Conservation (phyloP, 805 yeast species). For the Huiozyma naganishii region DNA sequence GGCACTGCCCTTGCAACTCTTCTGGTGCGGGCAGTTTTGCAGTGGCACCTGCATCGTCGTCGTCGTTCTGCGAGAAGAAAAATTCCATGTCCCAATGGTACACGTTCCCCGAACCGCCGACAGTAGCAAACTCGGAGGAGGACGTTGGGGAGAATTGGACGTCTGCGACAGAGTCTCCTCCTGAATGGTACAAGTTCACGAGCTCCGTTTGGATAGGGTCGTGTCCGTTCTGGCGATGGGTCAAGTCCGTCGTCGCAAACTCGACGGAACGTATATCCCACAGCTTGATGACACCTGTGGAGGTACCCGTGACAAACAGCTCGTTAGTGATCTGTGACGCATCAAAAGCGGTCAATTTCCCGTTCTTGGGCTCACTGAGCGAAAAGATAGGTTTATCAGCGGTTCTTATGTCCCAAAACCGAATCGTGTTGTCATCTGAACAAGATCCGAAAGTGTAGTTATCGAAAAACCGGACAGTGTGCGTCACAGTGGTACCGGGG, state of each 20-base stretch:
- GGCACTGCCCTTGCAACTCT: conserved; percentile 20
- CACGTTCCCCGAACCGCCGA: conserved; percentile 25
- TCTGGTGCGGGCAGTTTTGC: conserved; percentile 26
- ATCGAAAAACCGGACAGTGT: conserved; percentile 23
- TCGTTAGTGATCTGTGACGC: conserved; percentile 20
- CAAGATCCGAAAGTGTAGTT: conserved; percentile 24
- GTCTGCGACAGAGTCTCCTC: conserved; percentile 26
- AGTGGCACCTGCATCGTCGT: conserved; percentile 30
- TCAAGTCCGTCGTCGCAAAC: conserved; percentile 16
- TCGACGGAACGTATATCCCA: conserved; percentile 27
- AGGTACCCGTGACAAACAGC: conserved; percentile 24
- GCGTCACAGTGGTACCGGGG: conserved; percentile 25
- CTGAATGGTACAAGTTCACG: conserved; percentile 20
- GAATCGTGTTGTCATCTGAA: conserved; percentile 23
- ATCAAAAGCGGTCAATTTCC: conserved; percentile 21
- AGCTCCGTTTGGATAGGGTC: conserved; percentile 22
- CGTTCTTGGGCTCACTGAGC: conserved; percentile 20
- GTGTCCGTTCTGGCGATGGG: conserved; percentile 21
- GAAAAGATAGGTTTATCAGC: conserved; percentile 18
- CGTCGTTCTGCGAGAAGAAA: conserved; percentile 34
- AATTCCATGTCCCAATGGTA: conserved; percentile 30
- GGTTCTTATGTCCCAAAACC: conserved; percentile 27
- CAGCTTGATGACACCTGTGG: conserved; percentile 24
- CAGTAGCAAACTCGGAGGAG: conserved; percentile 23
- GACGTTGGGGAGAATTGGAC: conserved; percentile 22